Conservation (phyloP, 1,284 basidiomycete species). For the Trichosporon sp. region DNA sequence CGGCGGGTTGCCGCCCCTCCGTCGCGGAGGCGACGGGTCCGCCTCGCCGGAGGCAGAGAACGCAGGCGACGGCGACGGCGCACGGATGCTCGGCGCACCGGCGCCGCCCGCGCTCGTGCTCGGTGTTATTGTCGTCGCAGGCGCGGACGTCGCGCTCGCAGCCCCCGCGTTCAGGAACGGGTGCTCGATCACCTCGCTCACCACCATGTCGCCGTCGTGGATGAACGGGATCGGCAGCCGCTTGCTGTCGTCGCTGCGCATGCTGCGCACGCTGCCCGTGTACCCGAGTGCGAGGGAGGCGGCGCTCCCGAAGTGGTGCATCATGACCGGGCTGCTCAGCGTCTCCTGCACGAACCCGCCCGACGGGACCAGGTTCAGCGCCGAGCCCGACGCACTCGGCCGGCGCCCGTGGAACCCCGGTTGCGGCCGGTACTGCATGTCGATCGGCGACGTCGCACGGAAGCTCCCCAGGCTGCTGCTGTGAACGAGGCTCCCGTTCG, state of each 20-base stretch:
- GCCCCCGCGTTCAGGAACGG: background rate
- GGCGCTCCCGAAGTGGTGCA: background rate
- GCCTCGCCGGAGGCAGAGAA: background rate
- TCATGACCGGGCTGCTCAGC: background rate
- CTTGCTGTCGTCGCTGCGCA: background rate
- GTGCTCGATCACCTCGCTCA: slow-evolving; percentile 3
- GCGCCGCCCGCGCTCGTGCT: background rate
- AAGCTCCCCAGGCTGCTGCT: background rate
- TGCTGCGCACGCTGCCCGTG: background rate
- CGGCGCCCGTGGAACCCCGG: background rate
- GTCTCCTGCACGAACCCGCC: background rate
- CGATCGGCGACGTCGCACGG: background rate
- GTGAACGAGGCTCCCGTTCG: background rate
- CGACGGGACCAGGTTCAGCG: background rate
- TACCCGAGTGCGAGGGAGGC: background rate
- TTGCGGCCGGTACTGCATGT: background rate
- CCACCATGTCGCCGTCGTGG: slow-evolving; percentile 1
- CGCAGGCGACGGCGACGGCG: background rate
- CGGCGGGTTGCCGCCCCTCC: background rate
- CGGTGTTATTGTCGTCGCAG: background rate
- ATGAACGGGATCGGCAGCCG: background rate
- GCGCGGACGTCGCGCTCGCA: background rate
- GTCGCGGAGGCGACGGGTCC: background rate
- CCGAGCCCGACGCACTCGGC: background rate
- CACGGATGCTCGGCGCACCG: background rate